Evolutionary conservation across 192 early-diverging fungal genomes (phyloP).

Genomic region (Ramicandelaber brevisporus): DNA sequence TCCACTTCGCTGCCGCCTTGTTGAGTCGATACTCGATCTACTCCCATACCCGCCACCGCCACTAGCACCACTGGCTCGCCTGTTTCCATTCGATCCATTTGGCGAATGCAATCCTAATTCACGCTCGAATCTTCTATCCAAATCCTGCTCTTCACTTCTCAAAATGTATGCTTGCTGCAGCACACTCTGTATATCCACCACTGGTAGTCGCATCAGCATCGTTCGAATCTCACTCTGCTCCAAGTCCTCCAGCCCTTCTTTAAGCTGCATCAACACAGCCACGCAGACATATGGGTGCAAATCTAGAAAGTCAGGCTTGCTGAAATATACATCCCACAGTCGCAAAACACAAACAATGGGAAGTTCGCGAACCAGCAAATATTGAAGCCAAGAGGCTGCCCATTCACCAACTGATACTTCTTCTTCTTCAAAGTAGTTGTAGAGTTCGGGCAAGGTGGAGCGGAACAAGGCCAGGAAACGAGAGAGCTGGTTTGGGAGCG

Average conservation of each 20-base stretch:
- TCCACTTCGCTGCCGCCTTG: no score
- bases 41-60: no score
- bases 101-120: no score
- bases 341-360: slow-evolving; percentile 50
- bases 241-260: slow-evolving; percentile 64
- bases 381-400: slow-evolving; percentile 58
- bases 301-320: slow-evolving; percentile 38
- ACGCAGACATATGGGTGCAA: slow-evolving; percentile 71
- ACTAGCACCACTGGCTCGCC: no score
- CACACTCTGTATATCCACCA: slow-evolving; percentile 36
- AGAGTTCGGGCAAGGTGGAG: slow-evolving; percentile 19
- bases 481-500: background rate
- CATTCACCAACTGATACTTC: slow-evolving; percentile 74
- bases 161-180: no score
- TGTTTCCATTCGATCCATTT: no score
- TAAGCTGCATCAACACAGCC: slow-evolving; percentile 47
- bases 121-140: no score
- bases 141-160: no score
- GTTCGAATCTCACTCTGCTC: slow-evolving; percentile 80
- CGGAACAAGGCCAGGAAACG: slow-evolving; percentile 20
- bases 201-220: slow-evolving; percentile 50
- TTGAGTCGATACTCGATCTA: no score
- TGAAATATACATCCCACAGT: slow-evolving; percentile 82
- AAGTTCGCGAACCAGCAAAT: slow-evolving; percentile 57
- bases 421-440: slow-evolving; percentile 84